These are phyloP conservation scores for Strigomonas galati DNA, from an alignment of 208 protist genomes.

Conservation along the genomic window DNA sequence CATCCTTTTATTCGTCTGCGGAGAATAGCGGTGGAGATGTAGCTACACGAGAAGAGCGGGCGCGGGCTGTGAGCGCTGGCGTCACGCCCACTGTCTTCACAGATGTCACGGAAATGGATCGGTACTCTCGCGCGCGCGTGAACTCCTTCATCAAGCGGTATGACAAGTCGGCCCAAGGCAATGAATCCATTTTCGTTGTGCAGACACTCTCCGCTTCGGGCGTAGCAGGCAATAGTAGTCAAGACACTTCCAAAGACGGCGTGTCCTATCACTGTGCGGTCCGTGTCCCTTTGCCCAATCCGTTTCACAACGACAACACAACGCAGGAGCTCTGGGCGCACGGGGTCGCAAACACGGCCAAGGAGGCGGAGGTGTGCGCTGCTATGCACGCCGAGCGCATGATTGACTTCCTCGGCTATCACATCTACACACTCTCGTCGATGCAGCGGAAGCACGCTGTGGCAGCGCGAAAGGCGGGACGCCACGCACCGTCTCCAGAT, in stretches of 20 bases:
- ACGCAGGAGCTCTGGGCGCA: constrained; percentile 65
- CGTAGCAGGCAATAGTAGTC: neutral
- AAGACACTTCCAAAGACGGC: neutral
- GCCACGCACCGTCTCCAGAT: constrained; percentile 70
- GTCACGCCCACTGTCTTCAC: constrained; percentile 17
- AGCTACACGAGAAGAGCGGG: neutral
- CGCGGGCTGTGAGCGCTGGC: neutral
- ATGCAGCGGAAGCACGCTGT: constrained; percentile 83
- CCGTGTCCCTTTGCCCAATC: constrained; percentile 34
- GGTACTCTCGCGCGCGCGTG: constrained; percentile 69
- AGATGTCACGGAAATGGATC: constrained; percentile 25
- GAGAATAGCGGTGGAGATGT: neutral
- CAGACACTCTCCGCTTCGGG: constrained; percentile 13
- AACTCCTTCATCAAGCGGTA: constrained; percentile 82
- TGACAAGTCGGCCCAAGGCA: constrained; percentile 21
- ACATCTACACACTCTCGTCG: constrained; percentile 82
- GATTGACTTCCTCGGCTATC: constrained; percentile 81
- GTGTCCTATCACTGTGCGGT: constrained; percentile 43
- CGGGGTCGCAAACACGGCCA: constrained; percentile 60
- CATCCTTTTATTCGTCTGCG: neutral
- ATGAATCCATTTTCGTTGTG: constrained; percentile 37
- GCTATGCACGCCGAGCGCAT: constrained; percentile 86
- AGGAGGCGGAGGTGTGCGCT: constrained; percentile 75
- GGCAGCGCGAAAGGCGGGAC: constrained; percentile 63
- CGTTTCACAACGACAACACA: neutral